Evolutionary conservation across 345 rosid species (phyloP), one percentile per base, ranked within the genome.

Genomic region (Stellera chamaejasme): DNA sequence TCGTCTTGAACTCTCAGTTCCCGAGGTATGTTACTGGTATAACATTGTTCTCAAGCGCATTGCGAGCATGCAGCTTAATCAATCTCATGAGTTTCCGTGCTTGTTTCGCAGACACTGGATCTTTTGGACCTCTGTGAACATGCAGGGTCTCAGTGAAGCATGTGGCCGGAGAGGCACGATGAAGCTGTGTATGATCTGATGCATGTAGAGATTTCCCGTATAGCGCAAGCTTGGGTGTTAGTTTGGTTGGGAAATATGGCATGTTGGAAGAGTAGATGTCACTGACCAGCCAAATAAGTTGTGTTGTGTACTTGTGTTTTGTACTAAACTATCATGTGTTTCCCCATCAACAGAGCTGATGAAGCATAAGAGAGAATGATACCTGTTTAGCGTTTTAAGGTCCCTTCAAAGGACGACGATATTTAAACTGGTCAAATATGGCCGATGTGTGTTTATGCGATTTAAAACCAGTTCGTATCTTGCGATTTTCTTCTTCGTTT

Each of bases 1-100:
- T 60, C 92, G 96, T 27, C 97, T 87, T 45, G 95, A 89, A 75
- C 99, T 93, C 64, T 83, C 95, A 39, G 85, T 93, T 69, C 99
- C 97, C n/a, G 99, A 93, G 99, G 99, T 93, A 59, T 47, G 68
- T 32, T 54, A 53, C 28, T 32, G 1, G 5, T 32, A 32, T 1
- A 2, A 5, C 5, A 5, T 32, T 32, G 39, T 32, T 32, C 2
- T 32, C 39, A 32, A 32, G 39, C 3, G 39, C 7, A 32, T 5
- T 32, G 39, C 5, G 9, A 32, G 5, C 39, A 3, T 32, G 5
- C 5, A 32, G 39, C 9, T 32, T 5, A 32, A 8, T 32, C 6
- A 32, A 5, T 32, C 55, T 56, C 23, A 42, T 32, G 13, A 27
- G 15, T 62, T 16, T 26, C 43, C 6, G 36, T 70, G 63, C 25